Base-by-base conservation (phyloP, 345 rosid species). In the Dipteronia dyeriana region DNA sequence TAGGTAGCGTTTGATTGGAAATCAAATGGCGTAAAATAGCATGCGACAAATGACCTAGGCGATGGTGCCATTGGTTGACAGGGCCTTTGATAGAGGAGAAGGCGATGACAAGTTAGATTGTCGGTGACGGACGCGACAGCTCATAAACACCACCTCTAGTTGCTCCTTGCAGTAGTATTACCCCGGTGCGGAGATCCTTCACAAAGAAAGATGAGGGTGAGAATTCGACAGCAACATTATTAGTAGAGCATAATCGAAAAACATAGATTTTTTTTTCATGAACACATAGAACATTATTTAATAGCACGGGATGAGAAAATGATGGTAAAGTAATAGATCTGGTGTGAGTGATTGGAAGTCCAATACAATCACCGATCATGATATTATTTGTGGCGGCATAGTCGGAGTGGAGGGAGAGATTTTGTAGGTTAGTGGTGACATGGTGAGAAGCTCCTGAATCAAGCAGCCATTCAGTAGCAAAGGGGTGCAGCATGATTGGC, bases 191-290 rank as follows among this genome's bases (percentile, higher is more conserved):
- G 34, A 47, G 66, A 62, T 79, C 79, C 39, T 66, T 79, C 71
- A 63, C 20, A 54, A 45, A 57, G 69, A 75, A 70, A 1, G 49
- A n/a, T n/a, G 29, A 20, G 26, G 71, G 47, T 62, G 47, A 79
- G 17, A 69, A 41, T 80, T 80, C 65, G 38, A 80, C 31, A 54
- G 65, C 69, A 1, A 80, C 67, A 34, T 70, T 41, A 39, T 76
- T 80, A 62, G 56, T 13, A 0, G 22, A 62, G 17, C 49, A 70
- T 1, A 80, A 17, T 22, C 75, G 2, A 22, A 60, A 45, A 16
- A 75, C 25, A 4, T 9, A 79, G 1, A 74, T 74, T 0, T n/a
- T n/a, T n/a, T n/a, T n/a, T n/a, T n/a, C n/a, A 74, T 43, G 75
- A 2, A 45, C 69, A 67, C 74, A 75, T 0, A 74, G 19, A 57